phyloP scores from a whole-genome alignment of 169 alveolate species.

The Theileria parva region DNA sequence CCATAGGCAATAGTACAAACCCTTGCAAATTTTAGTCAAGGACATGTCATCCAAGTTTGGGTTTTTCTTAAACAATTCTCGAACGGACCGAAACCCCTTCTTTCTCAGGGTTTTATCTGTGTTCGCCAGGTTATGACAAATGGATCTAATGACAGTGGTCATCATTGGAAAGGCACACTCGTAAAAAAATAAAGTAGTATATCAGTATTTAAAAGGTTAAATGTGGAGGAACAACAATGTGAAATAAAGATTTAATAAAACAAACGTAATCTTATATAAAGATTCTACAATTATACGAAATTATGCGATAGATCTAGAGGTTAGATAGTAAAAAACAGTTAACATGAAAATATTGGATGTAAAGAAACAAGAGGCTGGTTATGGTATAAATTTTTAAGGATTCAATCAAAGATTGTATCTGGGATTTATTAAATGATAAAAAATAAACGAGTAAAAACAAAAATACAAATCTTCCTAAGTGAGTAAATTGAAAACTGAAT shows the following conservation, averaged over 20 bases:
- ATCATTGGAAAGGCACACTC: constrained; percentile 15
- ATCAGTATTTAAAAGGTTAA: not conserved
- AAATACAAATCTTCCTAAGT: not conserved
- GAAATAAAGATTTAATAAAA: not conserved
- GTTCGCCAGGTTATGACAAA: constrained; percentile 65
- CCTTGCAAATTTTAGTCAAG: constrained; percentile 38
- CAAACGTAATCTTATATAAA: not conserved
- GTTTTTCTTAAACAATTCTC: constrained; percentile 23
- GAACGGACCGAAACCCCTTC: constrained; percentile 27
- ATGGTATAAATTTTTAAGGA: not conserved
- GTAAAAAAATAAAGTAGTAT: not conserved
- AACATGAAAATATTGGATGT: not conserved
- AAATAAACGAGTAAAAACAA: not conserved
- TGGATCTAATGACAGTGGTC: constrained; percentile 23
- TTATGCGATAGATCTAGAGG: not conserved
- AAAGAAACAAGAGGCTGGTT: not conserved
- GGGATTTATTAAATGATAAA: not conserved
- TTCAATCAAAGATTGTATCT: not conserved
- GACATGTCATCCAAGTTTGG: constrained; percentile 24
- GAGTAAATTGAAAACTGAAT: too few species aligned
- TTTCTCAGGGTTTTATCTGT: constrained; percentile 44
- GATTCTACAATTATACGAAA: not conserved
- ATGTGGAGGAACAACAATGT: not conserved
- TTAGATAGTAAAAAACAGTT: not conserved
- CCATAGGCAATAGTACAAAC: constrained; percentile 59